Evolutionary conservation across 768 basidiomycete genomes (phyloP).

Genomic region (Lenzites betulinus): DNA sequence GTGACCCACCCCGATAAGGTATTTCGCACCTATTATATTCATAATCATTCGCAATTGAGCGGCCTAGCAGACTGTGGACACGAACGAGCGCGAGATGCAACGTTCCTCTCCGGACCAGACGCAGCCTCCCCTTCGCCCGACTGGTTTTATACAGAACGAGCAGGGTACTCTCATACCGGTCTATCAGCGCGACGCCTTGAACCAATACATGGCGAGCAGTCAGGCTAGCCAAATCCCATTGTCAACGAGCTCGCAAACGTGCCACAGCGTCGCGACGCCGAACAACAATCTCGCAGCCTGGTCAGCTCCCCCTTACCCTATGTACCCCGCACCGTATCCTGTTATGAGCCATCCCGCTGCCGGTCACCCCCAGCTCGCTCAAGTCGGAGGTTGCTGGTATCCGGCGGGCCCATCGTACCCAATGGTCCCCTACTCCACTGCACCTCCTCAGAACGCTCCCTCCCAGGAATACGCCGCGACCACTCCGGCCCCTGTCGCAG

Average conservation of each 20-base stretch:
- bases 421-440: background rate
- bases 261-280: background rate
- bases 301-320: constrained; percentile 6
- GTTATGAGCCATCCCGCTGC: background rate
- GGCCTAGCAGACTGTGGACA: background rate
- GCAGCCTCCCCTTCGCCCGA: constrained; percentile 62
- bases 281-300: background rate
- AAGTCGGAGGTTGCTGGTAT: background rate
- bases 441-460: background rate
- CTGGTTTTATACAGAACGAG: constrained; percentile 72
- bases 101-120: background rate
- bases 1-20: no score
- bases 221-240: constrained; percentile 21
- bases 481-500: background rate
- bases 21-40: no score
- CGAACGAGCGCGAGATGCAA: background rate
- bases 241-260: background rate
- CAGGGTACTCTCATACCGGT: constrained; percentile 72
- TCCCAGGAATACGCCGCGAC: background rate
- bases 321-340: constrained; percentile 17
- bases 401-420: background rate
- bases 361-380: background rate
- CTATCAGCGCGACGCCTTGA: constrained; percentile 69
- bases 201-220: constrained; percentile 60
- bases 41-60: background rate